Evolutionary conservation across 805 yeast species (phyloP), one percentile per base, ranked within the genome.

Genomic region (Phaffomyces antillensis): DNA sequence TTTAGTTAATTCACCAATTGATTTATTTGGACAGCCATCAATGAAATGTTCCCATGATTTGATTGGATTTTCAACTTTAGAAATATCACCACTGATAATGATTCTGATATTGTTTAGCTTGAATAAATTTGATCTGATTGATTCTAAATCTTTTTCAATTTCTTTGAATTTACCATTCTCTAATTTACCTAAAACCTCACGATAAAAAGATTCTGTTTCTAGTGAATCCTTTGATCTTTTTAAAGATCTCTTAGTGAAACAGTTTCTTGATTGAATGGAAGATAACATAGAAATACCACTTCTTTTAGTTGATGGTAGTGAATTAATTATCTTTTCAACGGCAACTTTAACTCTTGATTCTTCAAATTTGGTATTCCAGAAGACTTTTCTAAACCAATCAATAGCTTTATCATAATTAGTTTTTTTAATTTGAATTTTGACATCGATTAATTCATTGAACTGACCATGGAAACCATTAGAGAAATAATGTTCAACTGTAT

Each of bases 311-410:
- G 68, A 68, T 43, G 68, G 67, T 25, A 71, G 56, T 5, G 73
- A 67, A 43, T 66, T 69, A 42, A 68, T 51, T 39, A 66, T 58
- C 39, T 67, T 68, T 42, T 70, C 73, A 33, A 70, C 49, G 16
- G 83, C 71, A 25, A 86, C 77, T 52, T 75, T 72, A 23, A 88
- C 75, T 61, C 97, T 73, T 11, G 77, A 71, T 50, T 77, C 79
- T 45, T 89, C 96, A 61, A 86, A 87, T 7, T 76, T 72, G 26
- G 85, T 75, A 53, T 77, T 73, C 61, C 77, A 81, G 54, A 89
- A 64, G 17, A 85, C 71, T 46, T 79, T 78, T 37, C 70, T 64
- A 37, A 86, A 68, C 98, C 98, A 93, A 23, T 78, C 75, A 35
- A 90, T 79, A 1, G 91, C 88, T 39, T 73, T 73, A 0, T 52